Percentiles rank a stretch among this genome's conserved stretches.
Evolutionary conservation across 164 flowering plant species (phyloP).

Genomic region (Stephania japonica): DNA sequence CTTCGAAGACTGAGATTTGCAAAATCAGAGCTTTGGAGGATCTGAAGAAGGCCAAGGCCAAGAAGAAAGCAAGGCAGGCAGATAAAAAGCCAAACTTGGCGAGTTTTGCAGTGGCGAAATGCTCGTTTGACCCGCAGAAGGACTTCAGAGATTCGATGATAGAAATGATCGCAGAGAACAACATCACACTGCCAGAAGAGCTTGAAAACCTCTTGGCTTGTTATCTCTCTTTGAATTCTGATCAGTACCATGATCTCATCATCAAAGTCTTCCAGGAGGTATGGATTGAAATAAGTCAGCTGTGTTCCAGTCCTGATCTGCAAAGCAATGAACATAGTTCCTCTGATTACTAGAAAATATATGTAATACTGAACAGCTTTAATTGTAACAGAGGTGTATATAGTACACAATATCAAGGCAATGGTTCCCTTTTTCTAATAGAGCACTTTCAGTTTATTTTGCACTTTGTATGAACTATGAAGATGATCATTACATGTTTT

Average conservation of each 20-base stretch:
- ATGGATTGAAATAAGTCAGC: conserved; percentile 52
- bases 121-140: conserved; percentile 55
- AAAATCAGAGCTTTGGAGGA: conserved; percentile 62
- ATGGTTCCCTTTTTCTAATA: background rate
- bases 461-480: too few species aligned
- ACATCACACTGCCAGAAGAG: conserved; percentile 47
- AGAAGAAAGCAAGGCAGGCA: conserved; percentile 15
- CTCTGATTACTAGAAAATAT: background rate
- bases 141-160: conserved; percentile 89
- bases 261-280: conserved; percentile 71
- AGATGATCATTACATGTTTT: too few species aligned
- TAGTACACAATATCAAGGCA: background rate
- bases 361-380: background rate
- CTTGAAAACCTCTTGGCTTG: conserved; percentile 81
- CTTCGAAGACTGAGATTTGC: conserved; percentile 44
- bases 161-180: conserved; percentile 74
- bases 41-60: conserved; percentile 47
- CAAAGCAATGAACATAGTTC: background rate
- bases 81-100: conserved; percentile 28
- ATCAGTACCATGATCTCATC: conserved; percentile 70
- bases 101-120: conserved; percentile 66
- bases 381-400: background rate
- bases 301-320: conserved; percentile 12
- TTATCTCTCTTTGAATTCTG: conserved; percentile 69
- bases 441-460: background rate